A percentile compares a stretch with the other conserved stretches of the same genome.
These are phyloP conservation scores for Leccinum cinnamomeum DNA, from an alignment of 1,284 basidiomycete species.

Conservation along the genomic window DNA sequence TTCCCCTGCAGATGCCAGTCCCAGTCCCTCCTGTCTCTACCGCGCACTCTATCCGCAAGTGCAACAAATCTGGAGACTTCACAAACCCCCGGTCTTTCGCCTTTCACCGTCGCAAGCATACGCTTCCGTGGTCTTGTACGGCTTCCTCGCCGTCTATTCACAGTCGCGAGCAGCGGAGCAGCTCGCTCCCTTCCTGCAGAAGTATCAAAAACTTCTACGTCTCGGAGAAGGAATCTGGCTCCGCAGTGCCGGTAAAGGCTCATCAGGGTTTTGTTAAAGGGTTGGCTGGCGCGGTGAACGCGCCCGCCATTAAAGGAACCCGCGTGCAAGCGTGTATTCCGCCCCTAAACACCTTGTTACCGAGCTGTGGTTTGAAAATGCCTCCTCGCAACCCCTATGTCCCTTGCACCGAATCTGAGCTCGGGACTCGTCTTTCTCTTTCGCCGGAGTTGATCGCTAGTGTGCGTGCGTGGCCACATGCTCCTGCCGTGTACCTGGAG, in stretches of 20 bases:
- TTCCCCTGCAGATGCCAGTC: conserved; percentile 72
- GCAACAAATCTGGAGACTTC: conserved; percentile 40
- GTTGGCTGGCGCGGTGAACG: conserved; percentile 71
- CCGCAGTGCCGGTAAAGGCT: conserved; percentile 1
- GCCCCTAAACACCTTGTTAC: conserved; percentile 54
- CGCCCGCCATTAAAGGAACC: conserved; percentile 77
- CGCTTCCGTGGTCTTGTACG: conserved; percentile 56
- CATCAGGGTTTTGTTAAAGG: conserved; percentile 64
- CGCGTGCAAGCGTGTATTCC: conserved; percentile 79
- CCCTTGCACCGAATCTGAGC: conserved; percentile 39
- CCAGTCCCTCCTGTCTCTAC: conserved; percentile 63
- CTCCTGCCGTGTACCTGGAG: conserved; percentile 21
- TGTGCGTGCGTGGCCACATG: conserved; percentile 22
- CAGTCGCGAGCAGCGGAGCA: conserved; percentile 70
- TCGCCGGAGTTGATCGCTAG: conserved; percentile 15
- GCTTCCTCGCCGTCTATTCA: conserved; percentile 62
- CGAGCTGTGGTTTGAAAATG: conserved; percentile 24
- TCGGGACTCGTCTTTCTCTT: conserved; percentile 24
- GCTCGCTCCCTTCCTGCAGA: conserved; percentile 66
- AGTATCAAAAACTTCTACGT: conserved; percentile 62
- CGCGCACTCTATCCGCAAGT: conserved; percentile 66
- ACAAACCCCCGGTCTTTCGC: conserved; percentile 42
- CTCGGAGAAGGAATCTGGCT: conserved; percentile 54
- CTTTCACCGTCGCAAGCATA: conserved; percentile 53
- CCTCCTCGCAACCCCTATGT: not conserved